Conservation (phyloP, 352 stramenopile species). For the Pythium brassicae region DNA sequence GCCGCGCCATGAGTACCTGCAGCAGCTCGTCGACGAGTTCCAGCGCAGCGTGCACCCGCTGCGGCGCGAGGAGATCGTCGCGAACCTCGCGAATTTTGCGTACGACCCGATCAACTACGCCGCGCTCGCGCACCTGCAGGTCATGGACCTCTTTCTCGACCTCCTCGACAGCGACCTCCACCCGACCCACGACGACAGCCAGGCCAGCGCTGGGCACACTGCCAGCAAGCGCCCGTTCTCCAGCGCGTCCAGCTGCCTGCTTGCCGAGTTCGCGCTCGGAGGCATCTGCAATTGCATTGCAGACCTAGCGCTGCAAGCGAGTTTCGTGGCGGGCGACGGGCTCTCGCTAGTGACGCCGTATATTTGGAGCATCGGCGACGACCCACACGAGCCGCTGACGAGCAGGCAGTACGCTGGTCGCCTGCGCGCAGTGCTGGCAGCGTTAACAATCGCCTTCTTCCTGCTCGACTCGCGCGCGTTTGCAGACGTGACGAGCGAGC, state of each 20-base stretch:
- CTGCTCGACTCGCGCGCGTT: conserved; percentile 60
- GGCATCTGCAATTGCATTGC: conserved; percentile 79
- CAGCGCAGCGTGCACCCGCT: conserved; percentile 50
- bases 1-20: conserved; percentile 71
- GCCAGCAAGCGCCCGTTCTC: background rate
- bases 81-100: conserved; percentile 79
- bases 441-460: conserved; percentile 61
- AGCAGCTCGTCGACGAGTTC: conserved; percentile 75
- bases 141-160: conserved; percentile 79
- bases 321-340: conserved; percentile 48
- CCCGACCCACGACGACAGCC: background rate
- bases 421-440: conserved; percentile 46
- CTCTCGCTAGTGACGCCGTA: conserved; percentile 40
- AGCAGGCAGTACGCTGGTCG: conserved; percentile 1
- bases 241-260: conserved; percentile 19
- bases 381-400: conserved; percentile 7
- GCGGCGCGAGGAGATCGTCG: conserved; percentile 69
- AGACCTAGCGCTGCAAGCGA: conserved; percentile 45
- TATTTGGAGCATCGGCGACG: conserved; percentile 20
- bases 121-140: conserved; percentile 40
- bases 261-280: conserved; percentile 65
- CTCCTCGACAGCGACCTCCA: conserved; percentile 50
- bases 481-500: conserved; percentile 28
- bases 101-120: conserved; percentile 86
- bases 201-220: background rate